A percentile compares a stretch with the other conserved stretches of the same genome.
Evolutionary conservation across 805 yeast genomes (phyloP).

Genomic region (Kluyveromyces aestuarii): DNA sequence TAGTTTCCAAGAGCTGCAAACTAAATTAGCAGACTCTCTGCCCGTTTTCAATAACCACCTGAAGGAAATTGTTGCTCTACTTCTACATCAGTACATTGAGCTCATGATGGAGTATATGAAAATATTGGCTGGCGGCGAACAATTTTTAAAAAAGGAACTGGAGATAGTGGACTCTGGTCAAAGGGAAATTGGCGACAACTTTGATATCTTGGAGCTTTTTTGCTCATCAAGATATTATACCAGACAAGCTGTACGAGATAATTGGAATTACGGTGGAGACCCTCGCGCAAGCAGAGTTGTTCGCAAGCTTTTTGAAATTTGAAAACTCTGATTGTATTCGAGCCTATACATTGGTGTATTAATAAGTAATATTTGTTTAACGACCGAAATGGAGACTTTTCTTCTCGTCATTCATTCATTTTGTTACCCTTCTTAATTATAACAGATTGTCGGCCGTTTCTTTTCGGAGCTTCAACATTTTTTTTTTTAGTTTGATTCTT

Average conservation of each 20-base stretch:
- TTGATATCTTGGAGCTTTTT: conserved; percentile 31
- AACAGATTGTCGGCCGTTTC: neutral
- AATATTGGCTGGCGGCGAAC: conserved; percentile 25
- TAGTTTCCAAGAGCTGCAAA: conserved; percentile 22
- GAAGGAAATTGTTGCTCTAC: conserved; percentile 7
- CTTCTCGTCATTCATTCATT: neutral
- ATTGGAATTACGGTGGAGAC: conserved; percentile 14
- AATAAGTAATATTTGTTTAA: neutral
- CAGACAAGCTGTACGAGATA: conserved; percentile 24
- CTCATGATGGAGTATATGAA: conserved; percentile 23
- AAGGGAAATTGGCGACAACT: conserved; percentile 23
- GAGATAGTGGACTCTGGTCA: conserved; percentile 10
- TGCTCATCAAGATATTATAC: conserved; percentile 23
- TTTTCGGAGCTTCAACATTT: neutral
- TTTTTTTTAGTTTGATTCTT: neutral
- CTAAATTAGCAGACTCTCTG: conserved; percentile 24
- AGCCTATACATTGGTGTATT: neutral
- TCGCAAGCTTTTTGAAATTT: conserved; percentile 22
- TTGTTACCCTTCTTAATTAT: neutral
- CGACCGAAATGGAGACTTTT: neutral
- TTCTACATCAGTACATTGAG: conserved; percentile 17
- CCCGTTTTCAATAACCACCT: conserved; percentile 20
- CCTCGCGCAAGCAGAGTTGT: conserved; percentile 18
- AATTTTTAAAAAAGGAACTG: conserved; percentile 19
- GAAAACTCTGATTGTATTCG: neutral